Conservation (phyloP, 805 yeast species). For the Allodekkera sacchari region DNA sequence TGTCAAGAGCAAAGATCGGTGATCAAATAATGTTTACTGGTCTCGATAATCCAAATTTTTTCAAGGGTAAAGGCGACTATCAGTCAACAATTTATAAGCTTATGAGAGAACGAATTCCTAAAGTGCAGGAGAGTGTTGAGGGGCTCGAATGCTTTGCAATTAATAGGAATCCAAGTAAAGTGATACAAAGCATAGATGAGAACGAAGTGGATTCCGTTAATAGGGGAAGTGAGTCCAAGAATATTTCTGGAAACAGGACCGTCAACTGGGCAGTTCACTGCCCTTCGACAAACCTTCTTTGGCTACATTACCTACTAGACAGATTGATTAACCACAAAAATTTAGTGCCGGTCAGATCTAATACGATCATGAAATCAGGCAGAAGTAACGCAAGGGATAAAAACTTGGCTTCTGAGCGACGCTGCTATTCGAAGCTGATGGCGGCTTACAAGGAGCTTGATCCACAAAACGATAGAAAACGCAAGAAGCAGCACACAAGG, state of each 20-base stretch:
- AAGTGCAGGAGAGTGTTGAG: too few species aligned
- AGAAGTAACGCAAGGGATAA: slow-evolving; percentile 1
- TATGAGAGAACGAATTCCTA: slow-evolving; percentile 33
- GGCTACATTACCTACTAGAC: slow-evolving; percentile 58
- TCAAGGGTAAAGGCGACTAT: slow-evolving; percentile 50
- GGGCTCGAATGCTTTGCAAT: too few species aligned
- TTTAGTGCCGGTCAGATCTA: slow-evolving; percentile 19
- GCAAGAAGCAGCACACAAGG: background rate
- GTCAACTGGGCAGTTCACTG: slow-evolving; percentile 34
- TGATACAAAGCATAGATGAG: too few species aligned
- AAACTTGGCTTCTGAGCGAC: background rate
- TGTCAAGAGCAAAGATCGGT: slow-evolving; percentile 37
- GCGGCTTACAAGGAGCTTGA: background rate
- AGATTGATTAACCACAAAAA: slow-evolving; percentile 36
- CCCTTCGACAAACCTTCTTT: slow-evolving; percentile 47
- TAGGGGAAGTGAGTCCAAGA: background rate
- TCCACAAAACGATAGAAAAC: background rate
- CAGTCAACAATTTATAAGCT: slow-evolving; percentile 53
- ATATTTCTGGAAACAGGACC: background rate
- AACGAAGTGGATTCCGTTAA: slow-evolving; percentile 2
- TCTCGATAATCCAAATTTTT: slow-evolving; percentile 58
- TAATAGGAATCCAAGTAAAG: too few species aligned
- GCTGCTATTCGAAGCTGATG: slow-evolving; percentile 1
- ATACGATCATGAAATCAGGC: slow-evolving; percentile 14
- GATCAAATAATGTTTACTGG: slow-evolving; percentile 37